Percentiles rank a stretch among this genome's conserved stretches.
These are phyloP conservation scores for Apiotrichum sp. DNA, from an alignment of 1,284 basidiomycete species.

Conservation along the genomic window DNA sequence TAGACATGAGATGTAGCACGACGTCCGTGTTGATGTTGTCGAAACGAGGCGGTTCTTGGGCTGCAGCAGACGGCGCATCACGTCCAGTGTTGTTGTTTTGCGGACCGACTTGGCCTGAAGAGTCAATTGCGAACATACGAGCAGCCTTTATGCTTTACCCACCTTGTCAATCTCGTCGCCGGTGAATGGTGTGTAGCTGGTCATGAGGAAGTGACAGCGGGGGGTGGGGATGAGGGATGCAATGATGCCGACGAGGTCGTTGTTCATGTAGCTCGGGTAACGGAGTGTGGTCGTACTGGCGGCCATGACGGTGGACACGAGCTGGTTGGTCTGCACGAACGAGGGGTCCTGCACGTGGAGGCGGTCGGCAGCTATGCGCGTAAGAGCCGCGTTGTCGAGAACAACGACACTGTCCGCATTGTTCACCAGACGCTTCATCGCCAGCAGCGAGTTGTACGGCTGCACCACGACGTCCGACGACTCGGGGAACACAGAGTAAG, in stretches of 20 bases:
- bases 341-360: slow-evolving; percentile 84
- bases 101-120: slow-evolving; percentile 75
- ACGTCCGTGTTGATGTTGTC: slow-evolving; percentile 82
- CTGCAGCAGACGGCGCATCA: slow-evolving; percentile 95
- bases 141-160: slow-evolving; percentile 15
- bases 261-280: slow-evolving; percentile 99
- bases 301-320: slow-evolving; percentile 59
- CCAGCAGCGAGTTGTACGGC: slow-evolving; percentile 93
- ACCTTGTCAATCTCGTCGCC: slow-evolving; percentile 93
- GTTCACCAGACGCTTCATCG: slow-evolving; percentile 88
- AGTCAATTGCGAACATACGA: background rate
- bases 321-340: slow-evolving; percentile 91
- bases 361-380: slow-evolving; percentile 84
- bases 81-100: slow-evolving; percentile 91
- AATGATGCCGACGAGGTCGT: slow-evolving; percentile 95
- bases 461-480: slow-evolving; percentile 93
- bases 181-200: slow-evolving; percentile 98
- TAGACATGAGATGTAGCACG: slow-evolving; percentile 95
- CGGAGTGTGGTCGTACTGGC: slow-evolving; percentile 95
- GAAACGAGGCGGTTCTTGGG: slow-evolving; percentile 99
- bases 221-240: slow-evolving; percentile 97
- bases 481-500: slow-evolving; percentile 98
- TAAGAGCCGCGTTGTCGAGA: slow-evolving; percentile 89
- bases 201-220: slow-evolving; percentile 99
- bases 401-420: slow-evolving; percentile 97